Conservation (phyloP, 2,329 filamentous ascomycete genomes). For the Cladosporium velox region DNA sequence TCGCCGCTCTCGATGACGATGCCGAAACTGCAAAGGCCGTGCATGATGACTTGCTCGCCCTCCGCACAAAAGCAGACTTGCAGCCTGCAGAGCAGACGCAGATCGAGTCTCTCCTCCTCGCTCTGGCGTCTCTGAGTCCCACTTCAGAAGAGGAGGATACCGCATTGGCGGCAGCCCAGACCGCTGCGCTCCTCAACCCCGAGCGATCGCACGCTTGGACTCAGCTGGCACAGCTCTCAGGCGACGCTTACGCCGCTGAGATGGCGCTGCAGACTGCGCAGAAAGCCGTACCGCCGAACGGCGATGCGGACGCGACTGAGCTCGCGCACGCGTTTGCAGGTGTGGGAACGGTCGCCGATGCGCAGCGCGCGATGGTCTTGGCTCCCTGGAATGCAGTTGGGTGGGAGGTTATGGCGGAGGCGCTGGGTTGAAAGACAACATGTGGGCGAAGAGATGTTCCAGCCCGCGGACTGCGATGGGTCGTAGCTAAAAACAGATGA, state of each 20-base stretch:
- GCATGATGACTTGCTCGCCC: constrained; percentile 69
- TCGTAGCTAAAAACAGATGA: not conserved
- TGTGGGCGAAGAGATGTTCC: not conserved
- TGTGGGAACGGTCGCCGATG: constrained; percentile 70
- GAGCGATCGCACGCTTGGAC: constrained; percentile 80
- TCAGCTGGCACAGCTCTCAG: constrained; percentile 64
- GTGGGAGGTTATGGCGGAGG: constrained; percentile 53
- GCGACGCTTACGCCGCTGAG: constrained; percentile 61
- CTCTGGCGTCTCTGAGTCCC: constrained; percentile 63
- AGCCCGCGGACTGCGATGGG: not conserved
- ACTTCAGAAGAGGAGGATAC: constrained; percentile 46
- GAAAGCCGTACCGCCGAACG: constrained; percentile 71
- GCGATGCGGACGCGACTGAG: constrained; percentile 67
- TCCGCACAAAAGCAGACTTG: constrained; percentile 69
- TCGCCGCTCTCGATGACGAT: constrained; percentile 80
- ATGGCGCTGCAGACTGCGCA: constrained; percentile 82
- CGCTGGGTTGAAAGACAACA: not conserved
- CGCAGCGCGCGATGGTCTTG: constrained; percentile 74
- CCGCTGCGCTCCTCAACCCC: constrained; percentile 78
- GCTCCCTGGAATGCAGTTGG: constrained; percentile 74
- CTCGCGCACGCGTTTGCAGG: constrained; percentile 73
- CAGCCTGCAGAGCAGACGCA: constrained; percentile 64
- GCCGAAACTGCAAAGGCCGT: constrained; percentile 79
- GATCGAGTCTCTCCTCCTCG: constrained; percentile 74
- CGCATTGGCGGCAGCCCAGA: constrained; percentile 66